Base-by-base conservation (phyloP, 2,329 filamentous ascomycete species). In the Myriosclerotinia scirpicola region DNA sequence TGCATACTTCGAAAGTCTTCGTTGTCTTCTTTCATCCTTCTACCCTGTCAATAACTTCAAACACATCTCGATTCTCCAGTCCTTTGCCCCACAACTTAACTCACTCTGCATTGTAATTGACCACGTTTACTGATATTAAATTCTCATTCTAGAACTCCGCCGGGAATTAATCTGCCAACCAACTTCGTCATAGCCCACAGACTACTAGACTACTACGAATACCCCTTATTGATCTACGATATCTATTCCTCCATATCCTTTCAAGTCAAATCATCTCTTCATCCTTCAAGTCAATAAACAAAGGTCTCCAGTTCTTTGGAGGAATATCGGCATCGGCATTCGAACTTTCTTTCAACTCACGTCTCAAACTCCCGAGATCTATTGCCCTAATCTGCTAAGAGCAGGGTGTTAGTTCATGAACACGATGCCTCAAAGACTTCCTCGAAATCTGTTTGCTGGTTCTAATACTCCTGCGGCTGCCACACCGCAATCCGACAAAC, bases 351-450 rank as follows among this genome's bases (percentile, higher is more conserved):
- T 22, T 36, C 54, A 52, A 50, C 22, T 22, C 36, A 58, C 53
- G 38, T 22, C 53, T 36, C 26, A 20, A n/a, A 55, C 14, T 8
- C 30, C 9, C 64, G 54, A 48, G n/a, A 50, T n/a, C 65, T 52
- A 38, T 54, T 54, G 58, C 50, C 40, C 56, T 36, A 38, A 58
- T 62, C 67, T 67, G 64, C 67, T 65, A 40, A 30, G 58, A 61
- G 65, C 61, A 71, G 67, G 58, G 66, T 54, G 42, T 40, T 52
- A 56, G 63, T 69, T 42, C 42, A 71, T 70, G 72, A 71, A 59
- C 72, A 75, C 70, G 69, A 77, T 77, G 76, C 76, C 76, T 75
- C 74, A 76, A 76, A 75, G 73, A 75, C 68, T 73, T 64, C 71
- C 74, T 66, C 71, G 75, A 74, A 76, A 76, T 70, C 74, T 75